Conservation (phyloP, 2,329 filamentous ascomycete genomes). For the Talaromyces sp. region DNA sequence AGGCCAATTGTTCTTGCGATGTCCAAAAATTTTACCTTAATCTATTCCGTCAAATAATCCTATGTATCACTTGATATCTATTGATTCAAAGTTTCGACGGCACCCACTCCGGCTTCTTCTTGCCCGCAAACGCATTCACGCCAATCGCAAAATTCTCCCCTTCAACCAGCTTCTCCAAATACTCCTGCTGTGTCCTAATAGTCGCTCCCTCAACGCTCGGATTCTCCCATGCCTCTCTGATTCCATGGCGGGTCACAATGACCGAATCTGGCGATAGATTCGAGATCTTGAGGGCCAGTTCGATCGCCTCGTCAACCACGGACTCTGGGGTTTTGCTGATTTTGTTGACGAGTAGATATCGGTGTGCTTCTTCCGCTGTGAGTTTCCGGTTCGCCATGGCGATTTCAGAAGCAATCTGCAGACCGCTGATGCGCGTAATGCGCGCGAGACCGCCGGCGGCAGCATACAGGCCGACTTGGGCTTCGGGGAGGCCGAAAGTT, state of each 20-base stretch:
- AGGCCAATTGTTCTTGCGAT: too few species aligned
- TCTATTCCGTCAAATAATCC: background rate
- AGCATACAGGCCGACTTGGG: constrained; percentile 64
- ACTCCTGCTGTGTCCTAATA: constrained; percentile 51
- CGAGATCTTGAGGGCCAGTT: constrained; percentile 58
- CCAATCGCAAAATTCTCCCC: constrained; percentile 74
- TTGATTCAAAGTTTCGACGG: constrained; percentile 32
- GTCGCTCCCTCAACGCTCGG: constrained; percentile 62
- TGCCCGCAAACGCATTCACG: constrained; percentile 71
- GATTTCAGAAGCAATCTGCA: constrained; percentile 67
- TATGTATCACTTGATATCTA: background rate
- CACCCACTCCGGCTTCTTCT: constrained; percentile 62
- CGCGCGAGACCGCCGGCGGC: constrained; percentile 67
- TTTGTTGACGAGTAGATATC: constrained; percentile 68
- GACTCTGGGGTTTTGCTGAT: constrained; percentile 42
- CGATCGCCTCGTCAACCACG: constrained; percentile 46
- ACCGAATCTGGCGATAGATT: constrained; percentile 70
- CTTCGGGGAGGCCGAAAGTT: constrained; percentile 66
- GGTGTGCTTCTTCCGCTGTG: constrained; percentile 54
- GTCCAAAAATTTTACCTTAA: background rate
- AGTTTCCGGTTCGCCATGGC: constrained; percentile 61
- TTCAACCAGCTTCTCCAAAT: constrained; percentile 57
- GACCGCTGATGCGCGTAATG: constrained; percentile 62
- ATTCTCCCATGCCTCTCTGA: constrained; percentile 69
- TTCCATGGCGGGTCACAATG: constrained; percentile 66